A percentile compares a stretch with the other conserved stretches of the same genome.
Evolutionary conservation across 2,329 filamentous ascomycete genomes (phyloP).

Genomic region (Cadophora sp.): DNA sequence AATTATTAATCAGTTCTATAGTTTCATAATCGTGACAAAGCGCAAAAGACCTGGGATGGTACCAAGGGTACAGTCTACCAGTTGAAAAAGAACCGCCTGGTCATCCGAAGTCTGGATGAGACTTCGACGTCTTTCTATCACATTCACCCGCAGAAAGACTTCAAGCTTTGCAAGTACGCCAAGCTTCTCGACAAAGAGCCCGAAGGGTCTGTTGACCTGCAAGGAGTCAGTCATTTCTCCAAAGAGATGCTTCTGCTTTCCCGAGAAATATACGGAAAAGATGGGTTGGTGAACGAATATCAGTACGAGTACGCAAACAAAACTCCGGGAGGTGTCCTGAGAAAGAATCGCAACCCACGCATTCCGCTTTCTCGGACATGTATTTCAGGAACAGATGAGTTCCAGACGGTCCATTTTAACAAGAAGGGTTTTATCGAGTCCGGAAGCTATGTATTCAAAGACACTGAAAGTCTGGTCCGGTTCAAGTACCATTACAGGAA

Average conservation of each 20-base stretch:
- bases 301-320: constrained; percentile 55
- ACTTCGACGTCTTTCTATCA: constrained; percentile 54
- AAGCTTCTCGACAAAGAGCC: constrained; percentile 51
- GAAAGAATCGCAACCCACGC: constrained; percentile 39
- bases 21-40: constrained; percentile 17
- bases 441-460: constrained; percentile 59
- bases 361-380: constrained; percentile 55
- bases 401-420: constrained; percentile 59
- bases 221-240: constrained; percentile 55
- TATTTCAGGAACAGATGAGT: constrained; percentile 52
- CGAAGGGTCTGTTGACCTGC: constrained; percentile 49
- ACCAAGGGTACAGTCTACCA: constrained; percentile 13
- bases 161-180: constrained; percentile 21
- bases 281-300: constrained; percentile 53
- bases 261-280: constrained; percentile 41
- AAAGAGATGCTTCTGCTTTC: constrained; percentile 53
- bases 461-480: constrained; percentile 53
- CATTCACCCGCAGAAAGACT: constrained; percentile 30
- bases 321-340: constrained; percentile 39
- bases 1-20: not conserved
- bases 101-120: constrained; percentile 50
- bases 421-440: constrained; percentile 58
- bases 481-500: constrained; percentile 63
- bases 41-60: constrained; percentile 19
- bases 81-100: constrained; percentile 11